A percentile compares a stretch with the other conserved stretches of the same genome.
Conservation (phyloP, 345 rosid species). For the Viola odorata region DNA sequence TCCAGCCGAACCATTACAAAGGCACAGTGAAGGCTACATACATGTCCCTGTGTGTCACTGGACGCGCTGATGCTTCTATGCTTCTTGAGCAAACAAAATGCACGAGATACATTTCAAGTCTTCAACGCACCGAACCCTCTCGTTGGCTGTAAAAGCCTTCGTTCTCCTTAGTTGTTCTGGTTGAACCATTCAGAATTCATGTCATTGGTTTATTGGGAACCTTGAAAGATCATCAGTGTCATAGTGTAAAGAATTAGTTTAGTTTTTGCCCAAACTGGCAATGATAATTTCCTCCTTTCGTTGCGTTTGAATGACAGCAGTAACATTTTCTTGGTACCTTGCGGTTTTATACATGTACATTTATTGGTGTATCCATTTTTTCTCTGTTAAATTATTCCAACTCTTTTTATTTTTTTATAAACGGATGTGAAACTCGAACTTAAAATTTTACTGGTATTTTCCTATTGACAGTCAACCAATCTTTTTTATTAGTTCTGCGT, state of each 20-base stretch:
- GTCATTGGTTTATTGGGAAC: neutral
- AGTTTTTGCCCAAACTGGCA: conserved; percentile 1
- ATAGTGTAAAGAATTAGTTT: conserved; percentile 10
- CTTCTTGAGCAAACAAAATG: neutral
- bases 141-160: neutral
- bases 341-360: too few relatives aligned
- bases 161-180: too few relatives aligned
- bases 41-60: neutral
- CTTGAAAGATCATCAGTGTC: neutral
- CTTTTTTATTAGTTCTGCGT: too few relatives aligned
- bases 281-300: neutral
- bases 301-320: neutral
- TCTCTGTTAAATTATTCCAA: too few relatives aligned
- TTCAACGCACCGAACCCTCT: neutral
- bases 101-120: neutral
- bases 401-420: too few relatives aligned
- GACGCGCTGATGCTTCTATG: neutral
- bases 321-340: too few relatives aligned
- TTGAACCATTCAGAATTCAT: neutral
- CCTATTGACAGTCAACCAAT: too few relatives aligned
- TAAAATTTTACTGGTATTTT: too few relatives aligned
- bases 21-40: conserved; percentile 7
- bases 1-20: conserved; percentile 48
- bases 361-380: too few relatives aligned
- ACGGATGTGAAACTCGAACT: too few relatives aligned